Evolutionary conservation across 495 filamentous ascomycete genomes (phyloP).

Genomic region (Tuber indicum): DNA sequence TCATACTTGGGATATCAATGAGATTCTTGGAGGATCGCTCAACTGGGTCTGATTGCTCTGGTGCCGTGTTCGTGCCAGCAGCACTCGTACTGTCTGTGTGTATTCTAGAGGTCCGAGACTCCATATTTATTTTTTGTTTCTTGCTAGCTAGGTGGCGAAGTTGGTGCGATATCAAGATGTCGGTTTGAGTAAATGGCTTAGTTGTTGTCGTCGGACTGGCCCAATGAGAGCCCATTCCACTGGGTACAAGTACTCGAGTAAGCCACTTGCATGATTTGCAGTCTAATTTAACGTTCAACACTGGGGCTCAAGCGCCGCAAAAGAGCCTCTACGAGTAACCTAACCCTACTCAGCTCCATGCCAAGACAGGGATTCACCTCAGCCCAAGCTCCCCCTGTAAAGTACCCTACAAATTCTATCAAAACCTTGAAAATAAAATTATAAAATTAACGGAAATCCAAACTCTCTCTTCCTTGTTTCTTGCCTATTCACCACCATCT

Average conservation of each 20-base stretch:
- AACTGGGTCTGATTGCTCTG: not conserved
- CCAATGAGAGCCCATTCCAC: slow-evolving; percentile 3
- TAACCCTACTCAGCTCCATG: not conserved
- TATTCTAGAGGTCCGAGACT: not conserved
- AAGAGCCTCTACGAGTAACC: not conserved
- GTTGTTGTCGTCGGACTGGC: not conserved
- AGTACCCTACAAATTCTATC: not conserved
- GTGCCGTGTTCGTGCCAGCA: not conserved
- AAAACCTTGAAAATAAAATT: not conserved
- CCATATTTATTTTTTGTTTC: not conserved
- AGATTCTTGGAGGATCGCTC: not conserved
- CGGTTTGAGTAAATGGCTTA: not conserved
- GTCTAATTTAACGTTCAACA: not conserved
- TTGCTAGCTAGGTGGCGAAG: not conserved
- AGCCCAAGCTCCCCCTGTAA: not conserved
- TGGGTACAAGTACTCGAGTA: not conserved
- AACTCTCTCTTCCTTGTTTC: not conserved
- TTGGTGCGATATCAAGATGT: not conserved
- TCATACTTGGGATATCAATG: not conserved
- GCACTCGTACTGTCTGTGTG: not conserved
- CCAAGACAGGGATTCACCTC: not conserved
- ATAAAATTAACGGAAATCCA: not conserved
- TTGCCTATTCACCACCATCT: not conserved
- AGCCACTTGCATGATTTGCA: not conserved
- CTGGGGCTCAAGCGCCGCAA: too few relatives aligned